These are phyloP conservation scores for Moricandia arvensis DNA, from an alignment of 345 rosid genomes.

Conservation along the genomic window DNA sequence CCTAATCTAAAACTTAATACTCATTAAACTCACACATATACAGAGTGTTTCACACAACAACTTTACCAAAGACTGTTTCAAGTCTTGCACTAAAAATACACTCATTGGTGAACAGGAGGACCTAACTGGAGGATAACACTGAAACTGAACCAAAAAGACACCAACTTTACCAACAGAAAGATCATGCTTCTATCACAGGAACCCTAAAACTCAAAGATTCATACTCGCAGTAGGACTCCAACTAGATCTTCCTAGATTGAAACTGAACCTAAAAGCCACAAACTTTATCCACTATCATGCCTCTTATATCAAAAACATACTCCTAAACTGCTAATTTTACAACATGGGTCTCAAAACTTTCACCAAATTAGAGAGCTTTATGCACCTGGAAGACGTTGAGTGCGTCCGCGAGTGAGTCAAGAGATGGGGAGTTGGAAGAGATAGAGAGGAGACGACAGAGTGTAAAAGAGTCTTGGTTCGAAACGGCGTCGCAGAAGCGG, in stretches of 20 bases:
- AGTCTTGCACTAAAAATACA: background rate
- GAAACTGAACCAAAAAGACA: slow-evolving; percentile 12
- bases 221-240: background rate
- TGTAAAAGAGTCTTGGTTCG: slow-evolving; percentile 64
- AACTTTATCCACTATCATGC: background rate
- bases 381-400: slow-evolving; percentile 59
- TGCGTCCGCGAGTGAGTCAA: slow-evolving; percentile 78
- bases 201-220: background rate
- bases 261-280: slow-evolving; percentile 16
- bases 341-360: slow-evolving; percentile 19
- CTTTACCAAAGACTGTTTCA: background rate
- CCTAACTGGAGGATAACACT: background rate
- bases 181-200: background rate
- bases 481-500: slow-evolving; percentile 70
- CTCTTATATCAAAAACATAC: too few species aligned
- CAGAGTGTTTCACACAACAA: too few species aligned
- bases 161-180: background rate
- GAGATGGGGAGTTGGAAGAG: slow-evolving; percentile 61
- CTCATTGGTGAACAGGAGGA: background rate
- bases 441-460: slow-evolving; percentile 59
- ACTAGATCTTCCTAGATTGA: background rate
- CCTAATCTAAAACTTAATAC: too few species aligned
- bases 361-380: background rate
- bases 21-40: too few species aligned
- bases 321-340: background rate